Evolutionary conservation across 352 stramenopile species (phyloP), one percentile per base, ranked within the genome.

Genomic region (Phytophthora rubi): DNA sequence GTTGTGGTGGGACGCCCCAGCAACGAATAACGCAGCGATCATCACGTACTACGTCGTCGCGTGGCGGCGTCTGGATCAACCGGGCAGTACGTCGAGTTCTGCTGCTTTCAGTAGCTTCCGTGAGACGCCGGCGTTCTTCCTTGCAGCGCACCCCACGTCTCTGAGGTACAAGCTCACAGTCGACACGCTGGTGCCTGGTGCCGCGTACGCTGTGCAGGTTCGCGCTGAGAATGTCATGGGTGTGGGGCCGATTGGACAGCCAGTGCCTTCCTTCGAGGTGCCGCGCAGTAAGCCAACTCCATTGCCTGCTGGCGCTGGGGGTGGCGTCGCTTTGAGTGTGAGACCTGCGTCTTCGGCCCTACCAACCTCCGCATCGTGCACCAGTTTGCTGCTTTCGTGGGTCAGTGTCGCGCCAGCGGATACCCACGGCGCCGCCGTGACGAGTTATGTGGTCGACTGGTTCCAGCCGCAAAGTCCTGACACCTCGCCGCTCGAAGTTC

Each of bases 1-100:
- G 0, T 74, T 99, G 6, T 92, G 87, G 54, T 99, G 95, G 95
- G 82, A 89, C 44, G 65, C 78, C 8, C 96, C 97, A n/a, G 44
- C 82, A 15, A 89, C 79, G 0, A 77, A 93, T 72, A 97, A 97
- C 48, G 94, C 92, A 1, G 85, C 90, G 15, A 68, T 77, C 10
- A 65, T 99, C 21, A 91, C 88, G 13, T 64, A 89, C 44, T 99
- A 98, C 65, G 77, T 87, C 0, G 79, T 99, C 12, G 79, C 98
- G 67, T 98, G 94, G 94, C 44, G 70, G 23, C 30, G 68, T 2
- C 63, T 80, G 30, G 82, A 93, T 53, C 47, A 66, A 21, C 51
- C 57, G 15, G 37, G 21, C 2, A 61, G 39, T 21, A 55, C 15
- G 7, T 68, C 63, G 2, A 72, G 28, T 28, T 54, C 56, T n/a